Conservation (phyloP, 345 rosid genomes). For the Populus nigra region DNA sequence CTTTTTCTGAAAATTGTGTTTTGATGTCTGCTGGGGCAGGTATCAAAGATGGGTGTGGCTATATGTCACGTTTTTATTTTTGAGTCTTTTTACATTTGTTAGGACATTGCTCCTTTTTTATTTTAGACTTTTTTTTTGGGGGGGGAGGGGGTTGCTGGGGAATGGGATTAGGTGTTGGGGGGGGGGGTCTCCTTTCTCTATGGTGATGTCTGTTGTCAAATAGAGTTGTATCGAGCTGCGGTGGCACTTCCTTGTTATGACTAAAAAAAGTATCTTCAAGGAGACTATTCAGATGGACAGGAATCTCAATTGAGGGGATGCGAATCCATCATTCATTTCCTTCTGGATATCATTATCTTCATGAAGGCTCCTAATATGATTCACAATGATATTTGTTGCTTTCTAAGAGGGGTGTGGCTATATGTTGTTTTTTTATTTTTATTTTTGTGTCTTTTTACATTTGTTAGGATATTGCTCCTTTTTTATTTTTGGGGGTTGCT, state of each 20-base stretch:
- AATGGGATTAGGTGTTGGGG: background rate
- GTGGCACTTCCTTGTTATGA: conserved; percentile 29
- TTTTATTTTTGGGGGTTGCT: background rate
- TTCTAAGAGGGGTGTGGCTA: conserved; percentile 27
- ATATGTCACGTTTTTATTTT: background rate
- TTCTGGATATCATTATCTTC: conserved; percentile 63
- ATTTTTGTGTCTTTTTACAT: background rate
- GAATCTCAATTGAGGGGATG: conserved; percentile 51
- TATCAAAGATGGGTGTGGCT: background rate
- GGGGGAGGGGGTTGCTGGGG: background rate
- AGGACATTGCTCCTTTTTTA: background rate
- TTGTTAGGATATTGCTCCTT: background rate
- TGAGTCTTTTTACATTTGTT: background rate
- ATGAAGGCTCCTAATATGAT: conserved; percentile 66
- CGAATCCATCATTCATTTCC: conserved; percentile 54
- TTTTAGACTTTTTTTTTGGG: background rate
- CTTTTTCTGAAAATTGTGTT: conserved; percentile 13
- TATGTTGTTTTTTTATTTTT: background rate
- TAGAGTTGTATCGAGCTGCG: conserved; percentile 23
- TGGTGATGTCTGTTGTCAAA: background rate
- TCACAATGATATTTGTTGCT: conserved; percentile 74
- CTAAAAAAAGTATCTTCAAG: conserved; percentile 29
- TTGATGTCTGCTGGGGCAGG: background rate
- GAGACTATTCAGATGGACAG: conserved; percentile 45
- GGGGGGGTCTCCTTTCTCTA: background rate